Evolutionary conservation across 2,329 filamentous ascomycete genomes (phyloP).

Genomic region (Botryotinia globosa): DNA sequence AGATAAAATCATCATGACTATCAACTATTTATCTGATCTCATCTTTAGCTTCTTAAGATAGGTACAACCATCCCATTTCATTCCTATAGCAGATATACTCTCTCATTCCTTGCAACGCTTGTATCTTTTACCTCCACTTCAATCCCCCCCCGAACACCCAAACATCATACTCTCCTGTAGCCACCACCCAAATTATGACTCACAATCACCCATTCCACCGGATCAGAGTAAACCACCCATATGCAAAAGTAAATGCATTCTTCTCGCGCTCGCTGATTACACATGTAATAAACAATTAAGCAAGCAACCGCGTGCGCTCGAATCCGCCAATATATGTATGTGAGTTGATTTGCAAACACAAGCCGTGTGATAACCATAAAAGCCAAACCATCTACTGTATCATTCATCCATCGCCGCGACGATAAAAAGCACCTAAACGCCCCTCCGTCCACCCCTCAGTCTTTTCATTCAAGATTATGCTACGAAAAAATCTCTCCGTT

Average conservation of each 20-base stretch:
- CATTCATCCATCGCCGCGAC: conserved; percentile 13
- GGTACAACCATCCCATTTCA: not conserved
- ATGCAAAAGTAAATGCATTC: conserved; percentile 3
- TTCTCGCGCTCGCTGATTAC: not conserved
- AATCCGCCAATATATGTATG: conserved; percentile 9
- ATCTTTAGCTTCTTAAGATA: not conserved
- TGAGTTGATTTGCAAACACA: conserved; percentile 7
- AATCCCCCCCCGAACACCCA: too few relatives aligned
- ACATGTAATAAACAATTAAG: conserved; percentile 10
- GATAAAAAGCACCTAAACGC: conserved; percentile 14
- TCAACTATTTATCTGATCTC: not conserved
- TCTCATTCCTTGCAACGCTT: not conserved
- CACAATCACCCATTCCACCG: not conserved
- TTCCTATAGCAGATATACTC: conserved; percentile 1
- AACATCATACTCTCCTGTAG: not conserved
- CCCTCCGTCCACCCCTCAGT: not conserved
- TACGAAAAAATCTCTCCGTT: conserved; percentile 30
- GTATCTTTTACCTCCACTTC: not conserved
- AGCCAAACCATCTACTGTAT: conserved; percentile 14
- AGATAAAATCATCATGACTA: conserved; percentile 8
- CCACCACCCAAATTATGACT: not conserved
- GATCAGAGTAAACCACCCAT: conserved; percentile 11
- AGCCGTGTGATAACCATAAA: conserved; percentile 12
- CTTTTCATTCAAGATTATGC: conserved; percentile 12
- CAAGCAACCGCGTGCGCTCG: not conserved